These are phyloP conservation scores for Setaria viridis DNA, from an alignment of 202 grass and related monocot species.

Conservation along the genomic window DNA sequence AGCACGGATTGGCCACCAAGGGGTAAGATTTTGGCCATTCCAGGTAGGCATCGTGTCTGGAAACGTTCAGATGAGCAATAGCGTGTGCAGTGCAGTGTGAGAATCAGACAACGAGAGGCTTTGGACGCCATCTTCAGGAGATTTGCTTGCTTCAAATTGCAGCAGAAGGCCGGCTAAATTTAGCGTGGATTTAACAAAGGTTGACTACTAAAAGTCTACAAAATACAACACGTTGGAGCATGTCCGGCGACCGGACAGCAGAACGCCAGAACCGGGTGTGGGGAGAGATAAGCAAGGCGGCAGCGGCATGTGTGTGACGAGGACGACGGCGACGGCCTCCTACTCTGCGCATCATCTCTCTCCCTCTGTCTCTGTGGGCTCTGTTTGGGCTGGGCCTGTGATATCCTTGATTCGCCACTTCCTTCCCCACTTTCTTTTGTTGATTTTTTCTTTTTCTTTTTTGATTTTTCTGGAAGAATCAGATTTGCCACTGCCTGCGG, in stretches of 20 bases:
- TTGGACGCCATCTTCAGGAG: neutral
- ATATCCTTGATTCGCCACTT: neutral
- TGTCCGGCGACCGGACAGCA: neutral
- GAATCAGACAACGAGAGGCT: neutral
- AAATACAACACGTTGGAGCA: neutral
- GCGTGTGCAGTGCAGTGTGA: neutral
- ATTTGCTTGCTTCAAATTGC: neutral
- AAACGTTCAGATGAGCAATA: neutral
- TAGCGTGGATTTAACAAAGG: neutral
- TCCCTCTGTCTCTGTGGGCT: neutral
- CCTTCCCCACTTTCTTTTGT: neutral
- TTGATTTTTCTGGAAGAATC: neutral
- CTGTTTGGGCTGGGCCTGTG: neutral
- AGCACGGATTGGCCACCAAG: neutral
- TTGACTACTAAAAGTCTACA: too few relatives aligned
- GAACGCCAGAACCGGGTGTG: too few relatives aligned
- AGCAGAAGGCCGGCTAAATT: neutral
- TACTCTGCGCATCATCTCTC: neutral
- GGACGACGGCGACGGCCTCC: slow-evolving; percentile 18
- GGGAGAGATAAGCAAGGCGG: neutral
- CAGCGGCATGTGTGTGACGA: neutral
- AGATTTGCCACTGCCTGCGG: neutral
- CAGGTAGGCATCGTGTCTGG: neutral
- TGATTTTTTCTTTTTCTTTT: neutral
- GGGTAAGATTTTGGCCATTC: neutral